phyloP scores from a whole-genome alignment of 2,329 filamentous ascomycete species.

The Ophiostoma australiae region DNA sequence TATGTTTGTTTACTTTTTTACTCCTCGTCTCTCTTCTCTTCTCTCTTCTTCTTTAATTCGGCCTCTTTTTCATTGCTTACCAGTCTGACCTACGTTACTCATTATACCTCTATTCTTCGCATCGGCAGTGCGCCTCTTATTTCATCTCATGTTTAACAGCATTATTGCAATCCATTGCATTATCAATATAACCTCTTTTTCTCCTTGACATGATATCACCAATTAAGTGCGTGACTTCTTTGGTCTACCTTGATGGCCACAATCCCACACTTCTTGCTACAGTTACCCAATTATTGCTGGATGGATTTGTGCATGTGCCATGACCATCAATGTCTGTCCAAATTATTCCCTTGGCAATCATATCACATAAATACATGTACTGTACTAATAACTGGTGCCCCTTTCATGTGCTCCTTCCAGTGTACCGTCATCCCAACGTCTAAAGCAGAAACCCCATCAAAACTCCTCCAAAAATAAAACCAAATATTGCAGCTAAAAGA shows the following conservation, averaged over 20 bases:
- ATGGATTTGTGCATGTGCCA: background rate
- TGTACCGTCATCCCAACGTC: background rate
- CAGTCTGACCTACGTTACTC: conserved; percentile 1
- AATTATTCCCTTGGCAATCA: background rate
- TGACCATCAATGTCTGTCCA: background rate
- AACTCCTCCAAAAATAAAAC: background rate
- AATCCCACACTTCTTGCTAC: background rate
- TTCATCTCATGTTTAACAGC: background rate
- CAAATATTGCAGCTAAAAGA: background rate
- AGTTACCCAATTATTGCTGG: background rate
- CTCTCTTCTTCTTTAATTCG: background rate
- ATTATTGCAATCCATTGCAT: background rate
- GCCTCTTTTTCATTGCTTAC: background rate
- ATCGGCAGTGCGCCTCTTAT: conserved; percentile 3
- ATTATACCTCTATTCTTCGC: background rate
- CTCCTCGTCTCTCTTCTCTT: background rate
- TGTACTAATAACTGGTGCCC: background rate
- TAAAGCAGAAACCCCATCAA: background rate
- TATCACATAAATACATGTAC: background rate
- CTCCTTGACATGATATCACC: background rate
- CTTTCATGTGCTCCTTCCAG: background rate
- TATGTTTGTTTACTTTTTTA: background rate
- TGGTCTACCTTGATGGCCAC: background rate
- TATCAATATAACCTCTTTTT: background rate
- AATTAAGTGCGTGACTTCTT: background rate